Base-by-base conservation (phyloP, 768 basidiomycete species). In the Sistotremastrum niveocremeum region DNA sequence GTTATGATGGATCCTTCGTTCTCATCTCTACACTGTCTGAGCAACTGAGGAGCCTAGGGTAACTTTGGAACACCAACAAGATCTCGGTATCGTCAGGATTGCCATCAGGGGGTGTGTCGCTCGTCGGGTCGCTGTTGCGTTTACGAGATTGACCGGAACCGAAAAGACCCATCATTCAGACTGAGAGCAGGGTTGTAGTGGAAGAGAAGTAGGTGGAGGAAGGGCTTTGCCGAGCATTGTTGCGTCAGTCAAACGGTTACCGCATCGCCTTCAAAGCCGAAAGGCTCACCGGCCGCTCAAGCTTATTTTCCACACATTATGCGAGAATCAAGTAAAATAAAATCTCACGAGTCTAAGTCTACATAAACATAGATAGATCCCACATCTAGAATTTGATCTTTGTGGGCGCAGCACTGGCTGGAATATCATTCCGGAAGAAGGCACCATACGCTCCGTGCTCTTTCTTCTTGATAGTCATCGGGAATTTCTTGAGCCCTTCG, bases 401-500 rank as follows among this genome's bases (percentile, higher is more conserved):
- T 7, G 76, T 84, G n/a, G 83, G 78, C 2, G 68, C 76, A 20
- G 71, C 71, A 28, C 73, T 71, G 39, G 70, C 63, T 7, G 73
- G 67, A 32, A 79, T 77, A 51, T 46, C 46, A 52, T 80, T 78
- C 46, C 81, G 62, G 62, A 73, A 89, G 63, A 88, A 89, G 4
- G 84, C 85, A 4, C 93, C 93, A 54, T 95, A 97, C 37, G 76
- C 82, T 12, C 86, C 68, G 56, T 97, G 93, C 54, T 82, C 77
- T 72, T 79, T 88, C 73, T 98, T 98, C 71, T 94, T 95, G 67
- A 98, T 89, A 48, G 91, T 87, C 75, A 93, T 88, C 43, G 90
- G 89, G 70, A 95, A 97, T 56, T 81, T 79, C 43, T 80, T 77
- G 64, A 95, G 67, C 4, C 65, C 79, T 52, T 84, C 77, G 41